A percentile compares a stretch with the other conserved stretches of the same genome.
Evolutionary conservation across 768 basidiomycete species (phyloP).

Genomic region (Termitomyces sp.): DNA sequence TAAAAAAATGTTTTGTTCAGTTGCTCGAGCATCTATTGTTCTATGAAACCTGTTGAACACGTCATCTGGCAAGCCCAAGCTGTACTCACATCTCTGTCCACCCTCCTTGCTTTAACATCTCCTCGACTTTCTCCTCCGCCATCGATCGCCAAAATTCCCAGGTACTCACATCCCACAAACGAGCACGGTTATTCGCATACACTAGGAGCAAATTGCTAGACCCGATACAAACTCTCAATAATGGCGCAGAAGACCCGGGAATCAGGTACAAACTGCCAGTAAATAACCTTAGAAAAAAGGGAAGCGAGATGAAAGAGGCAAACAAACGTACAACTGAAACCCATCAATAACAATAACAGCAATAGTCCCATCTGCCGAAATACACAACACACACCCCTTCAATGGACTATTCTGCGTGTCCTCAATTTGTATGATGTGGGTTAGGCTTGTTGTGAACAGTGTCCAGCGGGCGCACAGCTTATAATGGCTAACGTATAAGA

Average conservation of each 20-base stretch:
- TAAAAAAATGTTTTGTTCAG: not conserved
- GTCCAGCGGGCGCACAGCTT: conserved; percentile 70
- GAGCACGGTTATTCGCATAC: conserved; percentile 73
- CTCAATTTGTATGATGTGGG: conserved; percentile 54
- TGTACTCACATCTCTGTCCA: conserved; percentile 71
- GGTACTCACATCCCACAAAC: conserved; percentile 85
- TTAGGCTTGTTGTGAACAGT: conserved; percentile 66
- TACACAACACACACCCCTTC: conserved; percentile 66
- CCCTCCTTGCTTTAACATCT: conserved; percentile 64
- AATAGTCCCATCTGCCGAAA: conserved; percentile 78
- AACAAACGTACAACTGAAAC: conserved; percentile 67
- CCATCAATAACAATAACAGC: conserved; percentile 74
- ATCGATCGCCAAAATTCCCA: conserved; percentile 87
- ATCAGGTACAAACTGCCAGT: conserved; percentile 67
- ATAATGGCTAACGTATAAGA: conserved; percentile 46
- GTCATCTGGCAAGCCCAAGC: not conserved
- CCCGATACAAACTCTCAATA: conserved; percentile 62
- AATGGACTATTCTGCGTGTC: conserved; percentile 55
- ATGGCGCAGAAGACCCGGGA: conserved; percentile 73
- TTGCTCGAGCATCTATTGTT: not conserved
- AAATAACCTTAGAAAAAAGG: not conserved
- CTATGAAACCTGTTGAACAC: conserved; percentile 10
- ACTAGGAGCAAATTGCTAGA: conserved; percentile 71
- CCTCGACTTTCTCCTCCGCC: conserved; percentile 71
- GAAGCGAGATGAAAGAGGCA: not conserved